Percentiles rank a stretch among this genome's conserved stretches.
Conservation (phyloP, 768 basidiomycete genomes). For the Lentinula raphanica region DNA sequence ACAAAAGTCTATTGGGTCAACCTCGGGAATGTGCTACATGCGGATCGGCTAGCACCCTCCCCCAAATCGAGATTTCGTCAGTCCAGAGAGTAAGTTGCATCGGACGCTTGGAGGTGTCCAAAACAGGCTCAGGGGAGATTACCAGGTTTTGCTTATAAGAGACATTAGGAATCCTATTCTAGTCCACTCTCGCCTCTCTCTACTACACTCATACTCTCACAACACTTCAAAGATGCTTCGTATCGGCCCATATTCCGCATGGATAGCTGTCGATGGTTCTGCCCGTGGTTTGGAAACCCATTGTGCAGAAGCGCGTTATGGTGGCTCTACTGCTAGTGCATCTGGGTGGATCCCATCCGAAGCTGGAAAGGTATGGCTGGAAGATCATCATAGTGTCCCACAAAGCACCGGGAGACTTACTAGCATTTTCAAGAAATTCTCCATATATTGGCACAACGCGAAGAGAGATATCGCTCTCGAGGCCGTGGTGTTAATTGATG, state of each 20-base stretch:
- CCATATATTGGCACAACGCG: neutral
- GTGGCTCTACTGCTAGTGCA: neutral
- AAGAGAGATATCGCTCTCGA: neutral
- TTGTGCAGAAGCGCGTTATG: neutral
- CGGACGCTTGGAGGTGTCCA: too few species aligned
- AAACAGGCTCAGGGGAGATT: too few species aligned
- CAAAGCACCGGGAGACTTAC: too few species aligned
- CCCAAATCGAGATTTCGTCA: too few species aligned
- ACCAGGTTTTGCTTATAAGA: neutral
- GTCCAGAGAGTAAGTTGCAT: too few species aligned
- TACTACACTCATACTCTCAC: neutral
- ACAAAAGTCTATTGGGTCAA: too few species aligned
- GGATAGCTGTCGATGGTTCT: neutral
- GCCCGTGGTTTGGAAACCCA: neutral
- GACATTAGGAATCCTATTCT: neutral
- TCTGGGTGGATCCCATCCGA: slow-evolving; percentile 1
- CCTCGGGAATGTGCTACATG: too few species aligned
- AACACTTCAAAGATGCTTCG: neutral
- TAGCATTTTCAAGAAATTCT: neutral
- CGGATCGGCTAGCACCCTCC: too few species aligned
- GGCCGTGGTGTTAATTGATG: neutral
- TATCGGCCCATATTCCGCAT: neutral
- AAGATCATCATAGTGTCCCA: neutral
- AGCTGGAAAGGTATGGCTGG: neutral
- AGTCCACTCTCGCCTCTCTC: neutral